Percentiles rank a stretch among this genome's conserved stretches.
Conservation (phyloP, 805 yeast species). For the Starmerella apicola region DNA sequence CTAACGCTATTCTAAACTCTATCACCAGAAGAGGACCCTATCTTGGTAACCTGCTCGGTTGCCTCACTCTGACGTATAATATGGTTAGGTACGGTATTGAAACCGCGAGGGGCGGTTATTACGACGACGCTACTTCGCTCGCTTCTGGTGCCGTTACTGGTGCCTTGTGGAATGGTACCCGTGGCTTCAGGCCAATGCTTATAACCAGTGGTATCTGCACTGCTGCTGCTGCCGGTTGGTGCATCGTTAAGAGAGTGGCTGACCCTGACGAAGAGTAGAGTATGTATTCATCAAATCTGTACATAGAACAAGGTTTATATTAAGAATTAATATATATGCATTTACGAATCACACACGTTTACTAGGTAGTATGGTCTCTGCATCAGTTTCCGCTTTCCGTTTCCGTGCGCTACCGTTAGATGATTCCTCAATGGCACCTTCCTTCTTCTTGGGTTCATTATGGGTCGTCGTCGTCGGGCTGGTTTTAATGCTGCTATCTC, state of each 20-base stretch:
- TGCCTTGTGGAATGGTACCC: slow-evolving; percentile 74
- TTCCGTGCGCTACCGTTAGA: too few species aligned
- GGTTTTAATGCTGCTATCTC: too few species aligned
- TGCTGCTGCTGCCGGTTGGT: slow-evolving; percentile 87
- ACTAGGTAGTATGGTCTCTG: too few species aligned
- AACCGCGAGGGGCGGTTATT: slow-evolving; percentile 62
- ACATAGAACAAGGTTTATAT: too few species aligned
- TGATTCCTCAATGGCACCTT: too few species aligned
- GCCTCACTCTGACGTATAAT: slow-evolving; percentile 80
- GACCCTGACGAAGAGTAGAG: slow-evolving; percentile 20
- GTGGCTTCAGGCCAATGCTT: slow-evolving; percentile 80
- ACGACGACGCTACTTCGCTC: slow-evolving; percentile 73
- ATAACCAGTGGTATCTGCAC: slow-evolving; percentile 75
- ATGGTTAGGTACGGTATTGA: slow-evolving; percentile 70
- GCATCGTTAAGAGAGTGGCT: slow-evolving; percentile 49
- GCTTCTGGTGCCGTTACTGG: slow-evolving; percentile 88
- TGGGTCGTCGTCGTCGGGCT: too few species aligned
- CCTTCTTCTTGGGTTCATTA: too few species aligned
- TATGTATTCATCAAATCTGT: slow-evolving; percentile 4
- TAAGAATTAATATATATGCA: too few species aligned
- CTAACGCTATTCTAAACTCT: slow-evolving; percentile 82
- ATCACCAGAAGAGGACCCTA: slow-evolving; percentile 93
- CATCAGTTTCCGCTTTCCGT: too few species aligned
- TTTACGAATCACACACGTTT: too few species aligned
- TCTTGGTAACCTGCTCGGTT: slow-evolving; percentile 91